Evolutionary conservation across 257 asterid species (phyloP), one percentile per base, ranked within the genome.

Genomic region (Knoxia roxburghii): DNA sequence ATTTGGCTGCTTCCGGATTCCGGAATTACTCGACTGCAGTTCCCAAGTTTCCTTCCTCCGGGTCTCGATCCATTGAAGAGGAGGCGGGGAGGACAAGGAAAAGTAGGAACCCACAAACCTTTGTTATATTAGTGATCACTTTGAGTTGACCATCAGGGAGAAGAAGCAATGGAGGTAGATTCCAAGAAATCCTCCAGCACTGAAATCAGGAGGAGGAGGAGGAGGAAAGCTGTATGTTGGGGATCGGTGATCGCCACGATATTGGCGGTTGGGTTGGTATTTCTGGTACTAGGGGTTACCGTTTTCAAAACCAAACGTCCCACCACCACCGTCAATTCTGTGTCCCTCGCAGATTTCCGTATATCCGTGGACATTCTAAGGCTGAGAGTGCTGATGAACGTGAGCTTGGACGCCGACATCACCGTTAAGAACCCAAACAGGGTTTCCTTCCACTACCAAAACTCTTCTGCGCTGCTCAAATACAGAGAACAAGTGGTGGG

Each of bases 251-350:
- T 75, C 32, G 78, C 80, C 24, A 40, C 35, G 3, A 13, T 81
- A 0, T 53, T 87, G n/a, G 46, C 26, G 23, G 48, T 89, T 5
- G 86, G 79, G 1, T 54, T 89, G 48, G 67, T 89, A 26, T 14
- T 84, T 71, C 83, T 86, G 12, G 73, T 89, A 8, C 81, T 87
- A 4, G 95, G 78, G 9, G 85, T 91, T 73, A 91, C 96, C 8
- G 86, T 89, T 23, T 84, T 91, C 87, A 89, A 91, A 74, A 73
- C 89, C 67, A 86, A 82, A 67, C 80, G 78, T 4, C 91, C 96
- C 18, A 43, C 62, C 11, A 84, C 76, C 75, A 56, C 79, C 74
- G 83, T 91, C 33, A 58, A 81, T 6, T 73, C 85, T 50, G 80
- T 84, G 29, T 32, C 90, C 13, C 80, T 91, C 26, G 21, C 67